Base-by-base conservation (phyloP, 495 filamentous ascomycete species). In the Lasiosphaeriaceae sp. region DNA sequence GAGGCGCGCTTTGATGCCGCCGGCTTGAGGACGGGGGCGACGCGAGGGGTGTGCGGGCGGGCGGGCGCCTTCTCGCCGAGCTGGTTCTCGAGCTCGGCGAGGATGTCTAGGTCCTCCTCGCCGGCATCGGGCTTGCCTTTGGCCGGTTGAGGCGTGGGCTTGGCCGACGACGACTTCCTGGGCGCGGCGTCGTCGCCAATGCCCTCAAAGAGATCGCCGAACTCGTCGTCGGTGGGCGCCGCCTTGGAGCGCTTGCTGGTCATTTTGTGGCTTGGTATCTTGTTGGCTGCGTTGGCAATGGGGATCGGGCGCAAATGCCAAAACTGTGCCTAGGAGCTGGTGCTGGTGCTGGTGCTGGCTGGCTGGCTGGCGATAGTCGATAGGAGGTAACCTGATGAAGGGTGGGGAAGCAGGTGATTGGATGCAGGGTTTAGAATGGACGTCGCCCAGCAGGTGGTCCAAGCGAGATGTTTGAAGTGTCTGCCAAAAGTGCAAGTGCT, bases 1-100 rank as follows among this genome's bases (percentile, higher is more conserved):
- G 82, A 79, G 39, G 81, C 76, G 26, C 83, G 81, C 52, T 85
- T 88, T 9, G 82, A 82, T 19, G 77, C 73, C 50, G 77, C 79
- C 44, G 74, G 71, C 20, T 77, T 75, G 68, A 31, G 26, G 26
- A 4, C 73, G 11, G 85, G 81, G 35, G 85, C 86, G 50, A 89
- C 68, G 43, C 90, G 84, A 35, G 94, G 94, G 0, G 94, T 98
- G 57, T 89, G 86, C 4, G 93, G 87, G 35, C 93, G 84, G 3
- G 83, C 79, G 31, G 86, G 81, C 62, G 88, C 82, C 55, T 83
- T 77, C 51, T 86, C 84, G 55, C 71, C 80, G 51, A 95, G 84
- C 61, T 81, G 71, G 56, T 86, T 85, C 65, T 90, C 89, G 55
- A 98, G 83, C 58, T 97, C 92, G 47, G 90, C 89, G 39, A 98